phyloP scores from a whole-genome alignment of 805 yeast genomes.

The Dipodascus geniculatus region DNA sequence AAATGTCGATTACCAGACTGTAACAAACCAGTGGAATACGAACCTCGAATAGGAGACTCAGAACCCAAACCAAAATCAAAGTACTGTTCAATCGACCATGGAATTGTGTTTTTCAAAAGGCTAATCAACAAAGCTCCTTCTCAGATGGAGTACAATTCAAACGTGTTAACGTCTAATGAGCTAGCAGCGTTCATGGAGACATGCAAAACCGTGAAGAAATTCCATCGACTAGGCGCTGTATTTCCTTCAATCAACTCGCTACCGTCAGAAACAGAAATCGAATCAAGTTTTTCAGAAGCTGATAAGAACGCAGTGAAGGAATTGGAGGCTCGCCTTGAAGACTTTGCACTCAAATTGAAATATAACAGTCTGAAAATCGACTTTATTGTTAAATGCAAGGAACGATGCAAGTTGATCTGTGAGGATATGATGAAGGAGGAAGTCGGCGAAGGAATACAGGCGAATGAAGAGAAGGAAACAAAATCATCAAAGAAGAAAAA shows the following conservation, averaged over 20 bases:
- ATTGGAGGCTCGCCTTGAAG: not conserved
- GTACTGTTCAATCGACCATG: constrained; percentile 70
- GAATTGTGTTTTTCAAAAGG: constrained; percentile 28
- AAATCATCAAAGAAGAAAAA: not conserved
- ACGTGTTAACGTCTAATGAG: constrained; percentile 9
- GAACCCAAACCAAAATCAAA: constrained; percentile 32
- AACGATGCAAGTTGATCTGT: constrained; percentile 13
- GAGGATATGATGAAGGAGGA: constrained; percentile 15
- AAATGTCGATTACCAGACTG: constrained; percentile 59
- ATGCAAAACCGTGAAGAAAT: constrained; percentile 4
- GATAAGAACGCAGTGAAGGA: not conserved
- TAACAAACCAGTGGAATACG: constrained; percentile 35
- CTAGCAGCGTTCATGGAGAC: constrained; percentile 9
- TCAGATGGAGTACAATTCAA: constrained; percentile 3
- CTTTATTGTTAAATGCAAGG: constrained; percentile 12
- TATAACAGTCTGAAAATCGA: constrained; percentile 2
- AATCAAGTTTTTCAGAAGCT: not conserved
- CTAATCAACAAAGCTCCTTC: constrained; percentile 4
- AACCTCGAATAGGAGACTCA: constrained; percentile 6
- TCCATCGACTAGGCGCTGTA: constrained; percentile 8
- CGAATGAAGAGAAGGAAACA: not conserved
- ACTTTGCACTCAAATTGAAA: not conserved
- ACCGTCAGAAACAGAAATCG: not conserved
- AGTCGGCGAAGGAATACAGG: not conserved
- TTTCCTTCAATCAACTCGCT: not conserved